Percentiles rank a stretch among this genome's conserved stretches.
phyloP scores from a whole-genome alignment of 2,329 filamentous ascomycete genomes.

The Pestalotiopsis sp. region DNA sequence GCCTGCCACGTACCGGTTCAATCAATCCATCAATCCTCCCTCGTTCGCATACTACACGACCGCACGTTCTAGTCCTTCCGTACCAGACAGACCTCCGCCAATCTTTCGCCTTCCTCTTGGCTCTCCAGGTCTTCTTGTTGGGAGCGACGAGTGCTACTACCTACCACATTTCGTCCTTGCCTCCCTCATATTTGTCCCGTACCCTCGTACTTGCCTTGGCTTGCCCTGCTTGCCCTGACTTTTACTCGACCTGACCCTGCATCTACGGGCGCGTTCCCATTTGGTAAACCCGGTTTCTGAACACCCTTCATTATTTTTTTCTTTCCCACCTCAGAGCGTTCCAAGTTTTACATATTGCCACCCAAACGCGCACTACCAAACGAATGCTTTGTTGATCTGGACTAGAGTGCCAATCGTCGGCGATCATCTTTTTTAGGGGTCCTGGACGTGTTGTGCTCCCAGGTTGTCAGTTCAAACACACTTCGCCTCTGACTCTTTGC shows the following conservation, averaged over 20 bases:
- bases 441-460: not conserved
- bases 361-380: not conserved
- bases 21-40: not conserved
- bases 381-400: not conserved
- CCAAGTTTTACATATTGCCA: constrained; percentile 12
- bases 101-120: not conserved
- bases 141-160: not conserved
- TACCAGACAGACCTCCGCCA: not conserved
- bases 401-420: constrained; percentile 3
- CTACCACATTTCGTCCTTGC: not conserved
- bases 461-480: not conserved
- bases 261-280: not conserved
- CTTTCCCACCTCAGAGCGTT: not conserved
- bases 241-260: not conserved
- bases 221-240: not conserved
- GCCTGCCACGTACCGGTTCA: constrained; percentile 5
- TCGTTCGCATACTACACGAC: not conserved
- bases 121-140: not conserved
- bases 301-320: constrained; percentile 8
- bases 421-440: constrained; percentile 6
- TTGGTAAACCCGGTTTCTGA: constrained; percentile 4
- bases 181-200: not conserved
- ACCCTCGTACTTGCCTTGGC: not conserved
- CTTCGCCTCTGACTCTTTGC: constrained; percentile 2
- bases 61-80: not conserved